phyloP scores from a whole-genome alignment of 2,329 filamentous ascomycete genomes.

The Colletotrichum abscissum region DNA sequence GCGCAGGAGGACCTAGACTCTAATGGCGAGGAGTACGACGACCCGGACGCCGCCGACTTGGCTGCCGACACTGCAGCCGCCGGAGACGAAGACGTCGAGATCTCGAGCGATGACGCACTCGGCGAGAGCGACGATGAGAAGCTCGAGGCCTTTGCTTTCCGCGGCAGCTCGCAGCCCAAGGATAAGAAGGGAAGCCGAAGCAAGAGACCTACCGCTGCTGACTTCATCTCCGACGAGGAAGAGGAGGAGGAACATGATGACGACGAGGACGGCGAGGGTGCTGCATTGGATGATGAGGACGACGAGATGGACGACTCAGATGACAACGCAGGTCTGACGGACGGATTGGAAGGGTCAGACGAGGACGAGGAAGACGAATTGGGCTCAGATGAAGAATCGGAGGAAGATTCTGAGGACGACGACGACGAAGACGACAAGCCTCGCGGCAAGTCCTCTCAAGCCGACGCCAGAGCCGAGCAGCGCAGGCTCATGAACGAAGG shows the following conservation, averaged over 20 bases:
- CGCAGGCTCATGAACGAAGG: slow-evolving; percentile 76
- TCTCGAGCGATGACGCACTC: slow-evolving; percentile 77
- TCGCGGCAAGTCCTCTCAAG: slow-evolving; percentile 16
- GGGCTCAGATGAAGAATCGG: slow-evolving; percentile 47
- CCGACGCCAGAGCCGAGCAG: slow-evolving; percentile 64
- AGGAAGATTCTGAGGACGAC: slow-evolving; percentile 45
- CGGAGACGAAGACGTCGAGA: slow-evolving; percentile 68
- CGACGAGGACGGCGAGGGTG: slow-evolving; percentile 48
- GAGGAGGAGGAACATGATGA: slow-evolving; percentile 50
- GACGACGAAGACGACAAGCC: slow-evolving; percentile 21
- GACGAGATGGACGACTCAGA: slow-evolving; percentile 46
- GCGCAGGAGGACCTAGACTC: slow-evolving; percentile 45
- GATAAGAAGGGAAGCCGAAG: slow-evolving; percentile 39
- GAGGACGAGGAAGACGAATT: slow-evolving; percentile 48
- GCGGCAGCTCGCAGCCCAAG: slow-evolving; percentile 66
- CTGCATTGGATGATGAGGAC: slow-evolving; percentile 45
- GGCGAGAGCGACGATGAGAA: slow-evolving; percentile 86
- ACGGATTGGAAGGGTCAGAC: slow-evolving; percentile 37
- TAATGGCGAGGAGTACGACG: slow-evolving; percentile 62
- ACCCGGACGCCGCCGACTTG: slow-evolving; percentile 67
- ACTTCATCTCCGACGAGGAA: slow-evolving; percentile 65
- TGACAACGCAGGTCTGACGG: slow-evolving; percentile 41
- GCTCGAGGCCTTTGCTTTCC: slow-evolving; percentile 78
- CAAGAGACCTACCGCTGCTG: slow-evolving; percentile 62
- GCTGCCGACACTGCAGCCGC: slow-evolving; percentile 58